Percentiles rank a stretch among this genome's conserved stretches.
These are phyloP conservation scores for Scedosporium minutisporum DNA, from an alignment of 2,329 filamentous ascomycete genomes.

Conservation along the genomic window DNA sequence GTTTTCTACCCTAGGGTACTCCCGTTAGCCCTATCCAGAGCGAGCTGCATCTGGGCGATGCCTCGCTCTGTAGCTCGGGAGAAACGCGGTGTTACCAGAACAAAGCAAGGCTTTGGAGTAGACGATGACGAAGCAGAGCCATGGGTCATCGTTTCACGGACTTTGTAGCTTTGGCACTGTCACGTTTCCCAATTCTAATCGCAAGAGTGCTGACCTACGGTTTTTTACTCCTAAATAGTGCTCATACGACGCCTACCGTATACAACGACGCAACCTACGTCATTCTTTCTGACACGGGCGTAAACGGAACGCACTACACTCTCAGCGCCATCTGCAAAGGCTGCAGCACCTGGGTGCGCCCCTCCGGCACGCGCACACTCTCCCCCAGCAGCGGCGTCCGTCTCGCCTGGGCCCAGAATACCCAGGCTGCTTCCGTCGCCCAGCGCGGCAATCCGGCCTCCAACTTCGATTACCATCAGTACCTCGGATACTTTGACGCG, in stretches of 20 bases:
- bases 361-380: neutral
- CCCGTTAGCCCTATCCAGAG: neutral
- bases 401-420: slow-evolving; percentile 7
- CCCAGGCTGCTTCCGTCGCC: slow-evolving; percentile 1
- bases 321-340: slow-evolving; percentile 27
- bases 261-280: slow-evolving; percentile 24
- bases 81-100: neutral
- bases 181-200: too few species aligned
- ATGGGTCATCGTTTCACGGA: too few species aligned
- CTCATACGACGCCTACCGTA: slow-evolving; percentile 21
- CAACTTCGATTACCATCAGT: slow-evolving; percentile 5
- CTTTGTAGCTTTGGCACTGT: too few species aligned
- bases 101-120: neutral
- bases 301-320: slow-evolving; percentile 31
- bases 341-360: slow-evolving; percentile 23
- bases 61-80: too few species aligned
- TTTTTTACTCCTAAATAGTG: slow-evolving; percentile 10
- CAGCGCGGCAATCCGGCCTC: slow-evolving; percentile 2
- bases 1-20: neutral
- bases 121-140: too few species aligned
- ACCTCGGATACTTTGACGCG: slow-evolving; percentile 4
- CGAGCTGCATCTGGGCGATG: too few species aligned
- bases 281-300: slow-evolving; percentile 21
- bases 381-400: slow-evolving; percentile 1
- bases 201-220: too few species aligned